A percentile compares a stretch with the other conserved stretches of the same genome.
These are phyloP conservation scores for Suillus americanus DNA, from an alignment of 768 basidiomycete species.

Conservation along the genomic window DNA sequence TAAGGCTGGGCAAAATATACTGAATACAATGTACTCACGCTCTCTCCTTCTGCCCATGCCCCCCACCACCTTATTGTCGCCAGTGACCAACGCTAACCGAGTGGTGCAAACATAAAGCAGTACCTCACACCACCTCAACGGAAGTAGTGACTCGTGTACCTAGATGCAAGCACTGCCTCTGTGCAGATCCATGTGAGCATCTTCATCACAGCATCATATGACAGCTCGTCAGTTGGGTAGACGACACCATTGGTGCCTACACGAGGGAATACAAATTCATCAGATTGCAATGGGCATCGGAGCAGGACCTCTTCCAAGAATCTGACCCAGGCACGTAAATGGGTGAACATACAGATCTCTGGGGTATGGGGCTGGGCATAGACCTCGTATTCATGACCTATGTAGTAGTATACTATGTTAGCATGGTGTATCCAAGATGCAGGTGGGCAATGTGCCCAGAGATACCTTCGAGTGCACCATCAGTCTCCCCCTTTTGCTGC, in stretches of 20 bases:
- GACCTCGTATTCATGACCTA: not conserved
- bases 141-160: constrained; percentile 35
- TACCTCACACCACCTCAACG: constrained; percentile 40
- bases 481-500: constrained; percentile 24
- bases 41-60: constrained; percentile 20
- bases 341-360: constrained; percentile 34
- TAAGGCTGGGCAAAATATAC: not conserved
- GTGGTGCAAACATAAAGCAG: constrained; percentile 38
- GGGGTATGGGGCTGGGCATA: constrained; percentile 22
- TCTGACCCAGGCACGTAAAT: constrained; percentile 30
- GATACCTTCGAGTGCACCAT: no score
- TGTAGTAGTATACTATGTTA: not conserved
- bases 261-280: constrained; percentile 32
- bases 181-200: constrained; percentile 13
- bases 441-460: no score
- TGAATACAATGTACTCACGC: not conserved
- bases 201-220: constrained; percentile 14
- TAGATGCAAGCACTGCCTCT: constrained; percentile 15
- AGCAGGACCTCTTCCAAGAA: constrained; percentile 18
- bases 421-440: no score
- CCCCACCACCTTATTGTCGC: constrained; percentile 40
- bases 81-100: constrained; percentile 36
- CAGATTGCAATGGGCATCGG: constrained; percentile 3
- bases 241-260: constrained; percentile 26
- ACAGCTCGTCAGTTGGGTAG: constrained; percentile 19